Percentiles rank a stretch among this genome's conserved stretches.
Evolutionary conservation across 2,329 filamentous ascomycete genomes (phyloP).

Genomic region (Aspergillus piperis): DNA sequence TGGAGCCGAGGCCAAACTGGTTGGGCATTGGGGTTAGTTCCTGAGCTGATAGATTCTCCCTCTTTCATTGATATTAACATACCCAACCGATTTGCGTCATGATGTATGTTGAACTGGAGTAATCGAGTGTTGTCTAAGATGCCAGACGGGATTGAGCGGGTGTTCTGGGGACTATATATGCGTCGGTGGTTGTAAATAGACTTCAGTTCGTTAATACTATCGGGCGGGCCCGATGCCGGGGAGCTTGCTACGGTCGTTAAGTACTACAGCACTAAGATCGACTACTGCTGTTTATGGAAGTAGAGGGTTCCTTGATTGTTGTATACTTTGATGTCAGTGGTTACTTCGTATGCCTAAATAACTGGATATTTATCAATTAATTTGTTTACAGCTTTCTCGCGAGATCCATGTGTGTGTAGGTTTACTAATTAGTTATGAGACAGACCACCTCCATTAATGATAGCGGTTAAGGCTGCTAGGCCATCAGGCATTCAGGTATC

Average conservation of each 20-base stretch:
- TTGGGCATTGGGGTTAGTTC: background rate
- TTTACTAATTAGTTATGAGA: too few relatives aligned
- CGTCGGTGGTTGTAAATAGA: background rate
- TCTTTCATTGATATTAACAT: slow-evolving; percentile 6
- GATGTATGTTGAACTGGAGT: background rate
- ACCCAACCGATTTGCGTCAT: slow-evolving; percentile 43
- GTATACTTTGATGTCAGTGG: too few relatives aligned
- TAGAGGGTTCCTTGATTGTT: too few relatives aligned
- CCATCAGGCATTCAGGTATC: slow-evolving; percentile 8
- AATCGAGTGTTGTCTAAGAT: background rate
- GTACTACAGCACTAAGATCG: too few relatives aligned
- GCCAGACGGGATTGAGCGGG: background rate
- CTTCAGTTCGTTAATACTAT: slow-evolving; percentile 5
- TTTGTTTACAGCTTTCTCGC: background rate
- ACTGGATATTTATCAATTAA: background rate
- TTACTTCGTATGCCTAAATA: too few relatives aligned
- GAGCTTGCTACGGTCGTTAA: background rate
- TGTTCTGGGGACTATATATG: background rate
- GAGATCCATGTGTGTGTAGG: too few relatives aligned
- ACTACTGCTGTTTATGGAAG: too few relatives aligned
- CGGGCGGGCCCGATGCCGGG: slow-evolving; percentile 24
- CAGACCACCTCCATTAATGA: too few relatives aligned
- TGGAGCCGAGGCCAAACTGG: slow-evolving; percentile 48
- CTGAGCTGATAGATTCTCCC: background rate
- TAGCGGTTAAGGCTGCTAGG: background rate